Evolutionary conservation across 1,284 basidiomycete genomes (phyloP), one percentile per base, ranked within the genome.

Genomic region (Malassezia arunalokei): DNA sequence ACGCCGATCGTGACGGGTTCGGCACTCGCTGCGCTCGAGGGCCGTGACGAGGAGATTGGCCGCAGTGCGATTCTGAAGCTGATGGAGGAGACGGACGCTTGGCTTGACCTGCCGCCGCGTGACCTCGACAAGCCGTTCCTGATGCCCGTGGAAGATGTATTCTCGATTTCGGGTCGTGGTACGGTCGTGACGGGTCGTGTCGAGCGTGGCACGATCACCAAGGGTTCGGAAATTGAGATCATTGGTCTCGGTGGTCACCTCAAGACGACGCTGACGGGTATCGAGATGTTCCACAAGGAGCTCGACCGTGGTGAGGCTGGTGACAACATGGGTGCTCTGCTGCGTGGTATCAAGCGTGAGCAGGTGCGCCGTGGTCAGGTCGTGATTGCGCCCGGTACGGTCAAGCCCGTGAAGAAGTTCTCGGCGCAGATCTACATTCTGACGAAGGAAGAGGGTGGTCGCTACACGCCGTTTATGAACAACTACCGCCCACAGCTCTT

Each of bases 271-370:
- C 78, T 99, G 54, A 99, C 91, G 64, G 91, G 91, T 65, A 90
- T 96, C 71, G 92, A 98, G 77, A 96, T 95, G 87, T 98, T 98
- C 84, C 91, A 95, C 81, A 96, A 95, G 80, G 94, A 99, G 78
- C 82, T 99, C 58, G 94, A 98, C 51, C 83, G 90, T 57, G 92
- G 89, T 60, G 88, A 96, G 76, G 92, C 94, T 63, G 94, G 94
- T 73, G 94, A 99, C 78, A 98, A 98, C 80, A 96, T 96, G 89
- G 94, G 94, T 68, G 87, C 86, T 55, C 79, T 99, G 43, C 83
- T 99, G 50, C 88, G 94, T 77, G 91, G 94, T 76, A 79, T 96
- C 75, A 96, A 96, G 79, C 85, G 92, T 64, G 94, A 98, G 75
- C 90, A 98, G 76, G 78, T 99, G 73, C 81, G 81, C 64, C 86